Base-by-base conservation (phyloP, 768 basidiomycete genomes). In the Clitopilus hobsonii region DNA sequence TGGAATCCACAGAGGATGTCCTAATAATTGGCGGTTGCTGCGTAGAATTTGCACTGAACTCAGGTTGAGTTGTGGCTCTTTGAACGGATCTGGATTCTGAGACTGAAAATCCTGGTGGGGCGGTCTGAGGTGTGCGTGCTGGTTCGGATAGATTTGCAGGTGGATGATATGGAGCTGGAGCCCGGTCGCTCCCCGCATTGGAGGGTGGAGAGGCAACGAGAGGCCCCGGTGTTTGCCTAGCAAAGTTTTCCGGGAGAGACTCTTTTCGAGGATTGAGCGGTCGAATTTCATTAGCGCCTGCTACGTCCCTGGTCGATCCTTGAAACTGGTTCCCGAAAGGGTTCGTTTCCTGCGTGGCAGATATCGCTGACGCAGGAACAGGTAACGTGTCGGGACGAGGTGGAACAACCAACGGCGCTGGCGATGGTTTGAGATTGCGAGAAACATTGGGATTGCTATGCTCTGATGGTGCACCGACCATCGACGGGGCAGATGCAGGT, bases 401-500 rank as follows among this genome's bases (percentile, higher is more conserved):
- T 6, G 77, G 71, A 18, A 76, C 70, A 29, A 71, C 63, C 7
- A 77, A 72, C 5, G 76, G 71, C 0, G 73, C 58, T n/a, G 74
- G 70, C 8, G 69, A 64, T 18, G 69, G 71, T 53, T 71, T 74
- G 29, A 61, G 59, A 27, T 62, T 60, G 22, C 68, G 65, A 23
- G 61, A 57, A 22, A 59, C 66, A 53, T 63, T 63, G 45, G 58
- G 52, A 45, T 52, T 20, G 10, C 41, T 20, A 16, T 45, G 41
- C 22, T 45, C 41, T 3, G 8, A 18, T 20, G n/a, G 41, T 6
- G 41, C 11, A 18, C 22, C 11, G 18, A 45, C 41, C 22, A 18
- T 16, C 22, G 63, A 65, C 28, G 64, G 62, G 38, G 59, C 60
- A 29, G 59, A 62, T 11, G 60, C 56, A 61, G 58, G 61, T 23